A percentile compares a stretch with the other conserved stretches of the same genome.
Conservation (phyloP, 1,139 yeast genomes). For the Taiozyma sp. region DNA sequence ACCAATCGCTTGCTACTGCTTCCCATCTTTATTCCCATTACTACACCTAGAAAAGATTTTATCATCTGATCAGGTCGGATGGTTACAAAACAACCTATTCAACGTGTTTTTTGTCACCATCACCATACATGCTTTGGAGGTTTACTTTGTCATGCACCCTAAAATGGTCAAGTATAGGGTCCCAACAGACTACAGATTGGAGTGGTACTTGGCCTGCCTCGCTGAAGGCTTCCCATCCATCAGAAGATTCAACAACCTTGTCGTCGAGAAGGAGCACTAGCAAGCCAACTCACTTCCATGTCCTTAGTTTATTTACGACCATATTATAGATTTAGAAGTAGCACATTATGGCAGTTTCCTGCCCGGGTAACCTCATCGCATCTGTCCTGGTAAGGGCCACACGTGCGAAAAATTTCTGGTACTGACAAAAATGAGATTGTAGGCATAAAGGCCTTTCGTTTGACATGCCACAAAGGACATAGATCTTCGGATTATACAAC, state of each 20-base stretch:
- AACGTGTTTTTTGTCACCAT: conserved; percentile 28
- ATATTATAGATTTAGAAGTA: not conserved
- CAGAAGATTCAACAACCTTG: conserved; percentile 38
- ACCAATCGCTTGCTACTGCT: conserved; percentile 30
- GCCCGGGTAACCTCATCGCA: conserved; percentile 11
- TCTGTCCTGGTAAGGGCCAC: not conserved
- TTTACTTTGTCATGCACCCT: conserved; percentile 40
- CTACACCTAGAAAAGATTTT: not conserved
- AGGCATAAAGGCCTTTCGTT: not conserved
- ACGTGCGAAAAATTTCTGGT: not conserved
- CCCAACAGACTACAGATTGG: conserved; percentile 40
- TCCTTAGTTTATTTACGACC: not conserved
- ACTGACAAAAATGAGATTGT: not conserved
- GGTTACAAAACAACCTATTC: conserved; percentile 20
- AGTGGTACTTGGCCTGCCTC: conserved; percentile 46
- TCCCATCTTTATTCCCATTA: conserved; percentile 22
- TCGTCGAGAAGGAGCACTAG: conserved; percentile 18
- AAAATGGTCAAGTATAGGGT: conserved; percentile 48
- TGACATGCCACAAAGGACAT: not conserved
- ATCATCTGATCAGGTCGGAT: not conserved
- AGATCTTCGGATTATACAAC: not conserved
- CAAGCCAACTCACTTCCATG: not conserved
- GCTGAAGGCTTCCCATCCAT: conserved; percentile 55
- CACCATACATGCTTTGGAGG: conserved; percentile 44
- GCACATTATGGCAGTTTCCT: not conserved